Conservation (phyloP, 352 stramenopile species). For the Globisporangium paddicum region DNA sequence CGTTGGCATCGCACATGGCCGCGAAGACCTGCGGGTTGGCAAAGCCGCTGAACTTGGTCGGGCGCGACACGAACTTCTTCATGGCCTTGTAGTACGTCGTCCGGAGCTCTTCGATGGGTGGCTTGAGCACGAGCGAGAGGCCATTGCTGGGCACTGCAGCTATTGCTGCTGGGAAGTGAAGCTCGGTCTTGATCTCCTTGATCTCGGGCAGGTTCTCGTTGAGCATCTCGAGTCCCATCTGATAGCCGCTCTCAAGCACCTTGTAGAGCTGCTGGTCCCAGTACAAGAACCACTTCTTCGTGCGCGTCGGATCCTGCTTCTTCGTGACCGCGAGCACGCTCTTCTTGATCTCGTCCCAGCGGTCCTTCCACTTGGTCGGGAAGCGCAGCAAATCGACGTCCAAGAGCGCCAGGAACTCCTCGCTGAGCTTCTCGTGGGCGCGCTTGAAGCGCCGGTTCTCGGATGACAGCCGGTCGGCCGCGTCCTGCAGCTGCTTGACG, state of each 20-base stretch:
- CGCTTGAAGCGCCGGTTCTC: conserved; percentile 92
- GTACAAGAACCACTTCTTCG: conserved; percentile 89
- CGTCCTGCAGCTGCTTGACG: conserved; percentile 89
- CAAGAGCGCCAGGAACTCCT: conserved; percentile 82
- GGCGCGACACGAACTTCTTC: conserved; percentile 93
- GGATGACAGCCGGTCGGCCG: conserved; percentile 79
- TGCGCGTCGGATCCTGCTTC: conserved; percentile 79
- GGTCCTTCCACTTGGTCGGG: conserved; percentile 83
- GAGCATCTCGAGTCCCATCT: conserved; percentile 92
- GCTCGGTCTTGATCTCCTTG: conserved; percentile 77
- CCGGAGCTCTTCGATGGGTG: conserved; percentile 89
- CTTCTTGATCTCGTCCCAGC: conserved; percentile 81
- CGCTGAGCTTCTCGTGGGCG: conserved; percentile 75
- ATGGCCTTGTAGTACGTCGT: conserved; percentile 94
- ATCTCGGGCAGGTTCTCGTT: conserved; percentile 92
- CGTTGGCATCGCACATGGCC: conserved; percentile 88
- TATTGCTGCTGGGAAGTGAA: conserved; percentile 41
- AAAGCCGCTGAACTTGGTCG: conserved; percentile 87
- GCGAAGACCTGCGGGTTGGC: conserved; percentile 82
- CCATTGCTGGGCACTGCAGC: background rate
- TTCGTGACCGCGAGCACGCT: conserved; percentile 57
- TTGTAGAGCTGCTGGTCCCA: conserved; percentile 97
- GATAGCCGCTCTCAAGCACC: conserved; percentile 91
- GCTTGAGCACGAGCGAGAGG: conserved; percentile 79
- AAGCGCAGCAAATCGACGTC: conserved; percentile 88